These are phyloP conservation scores for Phytophthora melonis DNA, from an alignment of 352 stramenopile genomes.

Conservation along the genomic window DNA sequence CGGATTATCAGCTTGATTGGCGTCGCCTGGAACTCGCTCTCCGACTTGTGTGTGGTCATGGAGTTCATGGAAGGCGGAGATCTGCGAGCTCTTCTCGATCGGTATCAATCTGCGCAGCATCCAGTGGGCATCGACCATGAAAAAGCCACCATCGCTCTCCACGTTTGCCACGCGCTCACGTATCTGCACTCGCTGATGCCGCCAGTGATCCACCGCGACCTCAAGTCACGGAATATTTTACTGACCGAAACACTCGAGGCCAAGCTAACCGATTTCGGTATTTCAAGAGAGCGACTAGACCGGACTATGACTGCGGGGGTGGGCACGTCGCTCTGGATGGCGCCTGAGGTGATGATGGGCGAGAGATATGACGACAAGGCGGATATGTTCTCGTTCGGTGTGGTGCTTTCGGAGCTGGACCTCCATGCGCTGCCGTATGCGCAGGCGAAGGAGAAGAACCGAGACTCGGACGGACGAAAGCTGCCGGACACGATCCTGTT, in stretches of 20 bases:
- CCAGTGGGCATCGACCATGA: conserved; percentile 1
- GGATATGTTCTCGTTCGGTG: conserved; percentile 40
- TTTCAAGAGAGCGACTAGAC: conserved; percentile 38
- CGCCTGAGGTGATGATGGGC: conserved; percentile 32
- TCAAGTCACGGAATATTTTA: conserved; percentile 77
- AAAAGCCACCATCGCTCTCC: conserved; percentile 42
- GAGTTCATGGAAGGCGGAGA: conserved; percentile 54
- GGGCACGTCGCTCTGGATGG: conserved; percentile 31
- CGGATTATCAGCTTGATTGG: conserved; percentile 29
- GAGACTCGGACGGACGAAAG: conserved; percentile 18
- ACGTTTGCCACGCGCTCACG: conserved; percentile 51
- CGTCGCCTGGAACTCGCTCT: conserved; percentile 53
- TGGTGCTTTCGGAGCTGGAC: conserved; percentile 51
- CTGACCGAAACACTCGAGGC: conserved; percentile 52
- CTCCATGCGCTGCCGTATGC: conserved; percentile 36
- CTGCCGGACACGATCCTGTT: conserved; percentile 35
- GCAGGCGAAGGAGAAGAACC: conserved; percentile 8
- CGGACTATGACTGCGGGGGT: conserved; percentile 28
- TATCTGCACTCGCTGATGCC: conserved; percentile 54
- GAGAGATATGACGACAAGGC: conserved; percentile 31
- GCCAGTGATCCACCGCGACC: conserved; percentile 71
- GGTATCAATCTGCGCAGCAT: conserved; percentile 6
- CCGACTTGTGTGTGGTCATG: conserved; percentile 50
- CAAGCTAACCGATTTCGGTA: conserved; percentile 62
- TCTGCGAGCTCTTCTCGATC: conserved; percentile 38